Percentiles rank a stretch among this genome's conserved stretches.
Conservation (phyloP, 2,329 filamentous ascomycete species). For the Clarireedia sp. region DNA sequence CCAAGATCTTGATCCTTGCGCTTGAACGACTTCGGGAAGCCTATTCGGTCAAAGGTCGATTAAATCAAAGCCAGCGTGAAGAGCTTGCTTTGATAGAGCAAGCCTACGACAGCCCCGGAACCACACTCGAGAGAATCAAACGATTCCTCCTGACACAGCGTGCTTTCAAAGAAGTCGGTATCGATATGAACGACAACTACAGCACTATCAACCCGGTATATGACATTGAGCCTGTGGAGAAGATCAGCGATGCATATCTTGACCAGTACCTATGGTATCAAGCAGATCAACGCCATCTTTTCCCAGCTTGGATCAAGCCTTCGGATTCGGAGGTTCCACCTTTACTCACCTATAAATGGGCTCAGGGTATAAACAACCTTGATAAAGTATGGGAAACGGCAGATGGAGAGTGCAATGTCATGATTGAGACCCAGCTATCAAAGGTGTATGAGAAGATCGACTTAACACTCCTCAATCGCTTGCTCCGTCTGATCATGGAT, state of each 20-base stretch:
- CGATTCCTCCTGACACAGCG: constrained; percentile 93
- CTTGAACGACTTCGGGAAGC: constrained; percentile 88
- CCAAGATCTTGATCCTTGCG: constrained; percentile 94
- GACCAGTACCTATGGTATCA: constrained; percentile 99
- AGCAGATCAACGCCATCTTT: constrained; percentile 91
- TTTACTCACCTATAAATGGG: constrained; percentile 95
- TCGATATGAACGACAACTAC: constrained; percentile 99
- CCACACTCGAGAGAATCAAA: constrained; percentile 92
- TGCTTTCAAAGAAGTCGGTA: constrained; percentile 98
- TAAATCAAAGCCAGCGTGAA: constrained; percentile 96
- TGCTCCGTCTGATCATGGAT: constrained; percentile 95
- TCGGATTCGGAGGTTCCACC: constrained; percentile 97
- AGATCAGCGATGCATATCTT: constrained; percentile 97
- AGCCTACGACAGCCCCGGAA: constrained; percentile 95
- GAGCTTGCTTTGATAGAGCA: constrained; percentile 96
- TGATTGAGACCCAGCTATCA: constrained; percentile 97
- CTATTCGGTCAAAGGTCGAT: constrained; percentile 92
- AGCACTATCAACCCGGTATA: constrained; percentile 98
- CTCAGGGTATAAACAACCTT: constrained; percentile 97
- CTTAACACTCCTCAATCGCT: constrained; percentile 85
- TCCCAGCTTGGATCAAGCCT: constrained; percentile 98
- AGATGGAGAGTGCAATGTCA: constrained; percentile 94
- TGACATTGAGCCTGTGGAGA: constrained; percentile 97
- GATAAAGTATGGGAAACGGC: constrained; percentile 90
- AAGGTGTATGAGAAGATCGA: constrained; percentile 99